A percentile compares a stretch with the other conserved stretches of the same genome.
Conservation (phyloP, 2,329 filamentous ascomycete species). For the Fusarium chuoi region DNA sequence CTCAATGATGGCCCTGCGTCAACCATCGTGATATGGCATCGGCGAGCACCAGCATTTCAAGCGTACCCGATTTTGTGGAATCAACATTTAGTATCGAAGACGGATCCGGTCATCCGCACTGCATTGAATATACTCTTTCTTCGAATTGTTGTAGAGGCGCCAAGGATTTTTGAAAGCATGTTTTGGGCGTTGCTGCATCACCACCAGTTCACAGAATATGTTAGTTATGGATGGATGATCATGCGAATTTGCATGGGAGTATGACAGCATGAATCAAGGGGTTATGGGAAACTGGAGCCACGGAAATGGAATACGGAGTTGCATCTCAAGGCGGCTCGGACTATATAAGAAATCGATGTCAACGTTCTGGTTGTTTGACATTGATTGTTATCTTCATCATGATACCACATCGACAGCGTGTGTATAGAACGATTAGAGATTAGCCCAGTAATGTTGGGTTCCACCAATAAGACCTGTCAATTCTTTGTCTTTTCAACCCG, state of each 20-base stretch:
- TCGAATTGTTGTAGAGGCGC: constrained; percentile 48
- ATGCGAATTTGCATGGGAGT: constrained; percentile 45
- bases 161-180: constrained; percentile 49
- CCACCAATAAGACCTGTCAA: constrained; percentile 18
- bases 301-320: constrained; percentile 41
- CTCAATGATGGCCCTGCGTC: constrained; percentile 11
- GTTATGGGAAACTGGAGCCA: constrained; percentile 39
- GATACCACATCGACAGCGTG: constrained; percentile 35
- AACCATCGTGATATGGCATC: constrained; percentile 26
- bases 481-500: background rate
- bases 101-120: constrained; percentile 41
- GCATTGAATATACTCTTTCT: constrained; percentile 45
- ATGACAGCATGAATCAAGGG: constrained; percentile 42
- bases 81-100: constrained; percentile 36
- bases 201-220: constrained; percentile 34
- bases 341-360: constrained; percentile 23
- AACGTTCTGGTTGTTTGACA: constrained; percentile 38
- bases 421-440: constrained; percentile 39
- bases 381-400: constrained; percentile 34
- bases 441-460: constrained; percentile 16
- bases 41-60: constrained; percentile 7
- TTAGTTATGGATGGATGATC: constrained; percentile 41
- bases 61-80: constrained; percentile 25
- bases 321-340: constrained; percentile 39
- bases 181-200: constrained; percentile 51